Evolutionary conservation across 225 moss, liverwort and hornwort species (phyloP).

Genomic region (Lunularia cruciata): DNA sequence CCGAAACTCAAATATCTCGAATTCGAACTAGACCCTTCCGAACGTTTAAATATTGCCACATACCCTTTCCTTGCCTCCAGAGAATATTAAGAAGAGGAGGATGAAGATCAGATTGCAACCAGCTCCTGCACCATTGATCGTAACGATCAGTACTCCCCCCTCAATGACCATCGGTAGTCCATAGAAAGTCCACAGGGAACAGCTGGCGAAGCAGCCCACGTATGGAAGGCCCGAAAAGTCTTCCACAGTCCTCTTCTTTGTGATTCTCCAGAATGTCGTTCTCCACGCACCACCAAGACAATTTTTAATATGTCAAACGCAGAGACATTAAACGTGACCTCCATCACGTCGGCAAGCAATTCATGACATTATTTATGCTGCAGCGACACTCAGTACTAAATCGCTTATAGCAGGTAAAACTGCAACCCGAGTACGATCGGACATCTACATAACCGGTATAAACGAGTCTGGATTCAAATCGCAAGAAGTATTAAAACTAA

Average conservation of each 20-base stretch:
- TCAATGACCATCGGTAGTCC: constrained; percentile 43
- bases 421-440: too few relatives aligned
- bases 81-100: neutral
- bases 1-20: too few relatives aligned
- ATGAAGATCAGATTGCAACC: neutral
- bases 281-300: constrained; percentile 9
- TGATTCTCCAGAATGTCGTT: constrained; percentile 49
- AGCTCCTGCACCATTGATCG: constrained; percentile 46
- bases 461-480: too few relatives aligned
- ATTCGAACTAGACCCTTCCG: too few relatives aligned
- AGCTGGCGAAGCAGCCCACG: constrained; percentile 35
- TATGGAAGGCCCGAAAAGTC: constrained; percentile 49
- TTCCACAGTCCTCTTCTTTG: constrained; percentile 30
- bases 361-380: too few relatives aligned
- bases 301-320: too few relatives aligned
- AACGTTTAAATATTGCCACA: neutral
- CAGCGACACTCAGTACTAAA: too few relatives aligned
- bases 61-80: neutral
- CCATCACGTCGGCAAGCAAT: too few relatives aligned
- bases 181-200: constrained; percentile 49
- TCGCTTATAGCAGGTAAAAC: too few relatives aligned
- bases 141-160: constrained; percentile 48
- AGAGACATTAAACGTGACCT: too few relatives aligned
- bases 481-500: too few relatives aligned
- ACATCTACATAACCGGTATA: too few relatives aligned